A percentile compares a stretch with the other conserved stretches of the same genome.
These are phyloP conservation scores for Scenedesmus sp. DNA, from an alignment of 163 green algal species.

Conservation along the genomic window DNA sequence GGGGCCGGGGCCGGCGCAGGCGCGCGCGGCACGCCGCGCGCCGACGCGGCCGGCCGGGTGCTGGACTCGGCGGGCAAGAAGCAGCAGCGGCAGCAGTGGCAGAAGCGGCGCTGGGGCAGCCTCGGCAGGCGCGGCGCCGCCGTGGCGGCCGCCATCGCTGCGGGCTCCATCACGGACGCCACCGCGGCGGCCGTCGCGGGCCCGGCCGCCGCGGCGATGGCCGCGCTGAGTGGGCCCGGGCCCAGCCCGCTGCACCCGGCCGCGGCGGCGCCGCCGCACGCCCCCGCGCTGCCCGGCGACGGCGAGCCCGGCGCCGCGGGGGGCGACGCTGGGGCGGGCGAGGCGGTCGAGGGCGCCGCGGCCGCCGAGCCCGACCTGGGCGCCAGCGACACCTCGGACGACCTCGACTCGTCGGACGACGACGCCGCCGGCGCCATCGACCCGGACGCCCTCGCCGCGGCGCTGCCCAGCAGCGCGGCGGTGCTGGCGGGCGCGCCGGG, in stretches of 20 bases:
- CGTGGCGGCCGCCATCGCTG: slow-evolving; percentile 18
- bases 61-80: slow-evolving; percentile 6
- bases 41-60: too few relatives aligned
- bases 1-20: neutral
- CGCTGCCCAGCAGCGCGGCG: slow-evolving; percentile 16
- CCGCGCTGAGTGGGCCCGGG: neutral
- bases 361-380: neutral
- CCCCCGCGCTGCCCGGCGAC: neutral
- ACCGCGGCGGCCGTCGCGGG: neutral
- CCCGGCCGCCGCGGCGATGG: slow-evolving; percentile 2
- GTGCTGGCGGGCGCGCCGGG: neutral
- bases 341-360: neutral
- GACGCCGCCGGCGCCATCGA: slow-evolving; percentile 1
- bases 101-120: slow-evolving; percentile 24
- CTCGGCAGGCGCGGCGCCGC: slow-evolving; percentile 2
- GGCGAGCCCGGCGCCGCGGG: neutral
- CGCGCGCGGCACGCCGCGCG: neutral
- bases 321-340: neutral
- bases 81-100: slow-evolving; percentile 19
- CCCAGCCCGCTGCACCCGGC: neutral
- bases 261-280: too few relatives aligned
- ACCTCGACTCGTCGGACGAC: slow-evolving; percentile 23
- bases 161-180: slow-evolving; percentile 21
- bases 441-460: slow-evolving; percentile 27
- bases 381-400: slow-evolving; percentile 12